Evolutionary conservation across 1,284 basidiomycete species (phyloP), one percentile per base, ranked within the genome.

Genomic region (Takashimella koratensis): DNA sequence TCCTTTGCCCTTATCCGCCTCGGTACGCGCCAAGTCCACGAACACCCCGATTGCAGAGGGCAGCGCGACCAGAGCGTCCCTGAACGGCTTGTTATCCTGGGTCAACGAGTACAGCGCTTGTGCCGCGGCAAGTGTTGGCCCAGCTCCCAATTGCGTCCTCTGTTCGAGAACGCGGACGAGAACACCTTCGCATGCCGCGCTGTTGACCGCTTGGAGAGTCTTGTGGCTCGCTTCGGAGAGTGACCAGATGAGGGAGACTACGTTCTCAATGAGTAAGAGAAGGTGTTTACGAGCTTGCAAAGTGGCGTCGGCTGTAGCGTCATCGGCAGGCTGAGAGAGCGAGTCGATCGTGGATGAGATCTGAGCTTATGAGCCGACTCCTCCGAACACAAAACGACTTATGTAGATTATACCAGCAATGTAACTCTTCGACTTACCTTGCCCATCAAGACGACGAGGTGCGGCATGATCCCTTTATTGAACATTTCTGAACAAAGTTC

Each of bases 401-500:
- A 19, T 23, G 16, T 45, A 36, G n/a, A n/a, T n/a, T n/a, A n/a
- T n/a, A n/a, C n/a, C n/a, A n/a, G n/a, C n/a, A n/a, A n/a, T 36
- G 30, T 36, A 8, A 8, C 16, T 8, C 16, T 36, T 36, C 16
- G 10, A 43, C 65, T 54, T 36, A 74, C 73, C 66, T 76, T 75
- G 55, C 62, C 60, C 26, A 67, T 71, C 16, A 76, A 63, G 4
- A 66, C 63, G 13, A 56, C 62, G 21, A 75, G 48, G 47, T 73
- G 88, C 1, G 84, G 80, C 51, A 95, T 79, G 50, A 96, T 85
- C 61, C 88, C 88, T 78, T 96, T 96, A 76, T 97, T 96, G 76
- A 87, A 94, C 90, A 97, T 95, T 75, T 96, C 90, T 3, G 87
- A 88, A 65, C 91, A 93, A 42, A 95, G 88, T 66, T 95, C 90